These are phyloP conservation scores for Leptographium flavum DNA, from an alignment of 2,329 filamentous ascomycete genomes.

Conservation along the genomic window DNA sequence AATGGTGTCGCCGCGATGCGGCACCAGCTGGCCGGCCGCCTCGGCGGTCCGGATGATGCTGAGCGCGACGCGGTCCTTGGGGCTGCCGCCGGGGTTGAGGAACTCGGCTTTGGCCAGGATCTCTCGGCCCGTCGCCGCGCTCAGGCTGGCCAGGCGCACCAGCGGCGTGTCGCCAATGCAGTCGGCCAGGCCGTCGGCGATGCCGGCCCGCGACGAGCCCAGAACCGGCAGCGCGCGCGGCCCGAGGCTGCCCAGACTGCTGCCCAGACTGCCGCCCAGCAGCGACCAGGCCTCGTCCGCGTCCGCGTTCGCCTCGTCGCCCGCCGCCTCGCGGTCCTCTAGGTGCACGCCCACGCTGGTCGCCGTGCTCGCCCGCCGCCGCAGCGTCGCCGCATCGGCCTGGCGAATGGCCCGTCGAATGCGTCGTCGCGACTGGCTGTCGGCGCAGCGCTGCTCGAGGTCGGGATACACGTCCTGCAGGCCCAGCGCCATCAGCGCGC, in stretches of 20 bases:
- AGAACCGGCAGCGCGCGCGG: too few species aligned
- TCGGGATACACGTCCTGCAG: constrained; percentile 72
- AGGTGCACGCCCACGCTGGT: constrained; percentile 37
- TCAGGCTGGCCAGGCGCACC: constrained; percentile 72
- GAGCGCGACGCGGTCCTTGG: constrained; percentile 89
- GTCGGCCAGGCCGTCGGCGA: constrained; percentile 72
- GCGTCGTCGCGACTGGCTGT: constrained; percentile 14
- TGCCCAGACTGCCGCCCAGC: constrained; percentile 4
- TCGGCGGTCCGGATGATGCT: constrained; percentile 80
- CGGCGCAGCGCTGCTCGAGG: constrained; percentile 46
- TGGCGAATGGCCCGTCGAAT: constrained; percentile 4
- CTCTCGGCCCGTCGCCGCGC: constrained; percentile 70
- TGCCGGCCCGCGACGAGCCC: constrained; percentile 14
- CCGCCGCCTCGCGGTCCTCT: constrained; percentile 36
- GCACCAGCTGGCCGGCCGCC: constrained; percentile 57
- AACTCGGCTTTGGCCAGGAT: constrained; percentile 95
- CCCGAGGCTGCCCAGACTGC: neutral
- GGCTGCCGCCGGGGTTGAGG: constrained; percentile 84
- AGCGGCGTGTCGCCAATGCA: constrained; percentile 91
- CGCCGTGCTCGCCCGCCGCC: constrained; percentile 5
- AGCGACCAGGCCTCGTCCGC: constrained; percentile 7
- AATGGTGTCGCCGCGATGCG: constrained; percentile 78
- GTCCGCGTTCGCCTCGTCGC: constrained; percentile 11
- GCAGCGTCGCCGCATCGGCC: neutral
- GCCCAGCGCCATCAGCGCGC: constrained; percentile 59